Conservation (phyloP, 192 early-diverging fungal genomes). For the Coemansia sp. region DNA sequence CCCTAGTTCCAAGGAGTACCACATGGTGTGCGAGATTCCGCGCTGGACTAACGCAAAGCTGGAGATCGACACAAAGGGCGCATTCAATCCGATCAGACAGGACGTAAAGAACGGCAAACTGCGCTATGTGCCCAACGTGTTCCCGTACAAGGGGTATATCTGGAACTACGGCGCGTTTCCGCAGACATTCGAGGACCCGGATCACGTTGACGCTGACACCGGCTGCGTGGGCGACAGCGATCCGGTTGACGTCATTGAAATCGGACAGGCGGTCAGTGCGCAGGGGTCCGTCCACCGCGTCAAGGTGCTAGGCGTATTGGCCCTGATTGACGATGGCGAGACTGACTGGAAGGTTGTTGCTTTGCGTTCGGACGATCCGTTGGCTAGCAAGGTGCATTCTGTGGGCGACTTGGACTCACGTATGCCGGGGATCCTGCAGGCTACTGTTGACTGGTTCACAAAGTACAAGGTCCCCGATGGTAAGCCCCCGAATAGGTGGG, state of each 20-base stretch:
- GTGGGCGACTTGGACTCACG: constrained; percentile 96
- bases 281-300: constrained; percentile 97
- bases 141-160: constrained; percentile 99
- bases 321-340: constrained; percentile 96
- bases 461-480: constrained; percentile 99
- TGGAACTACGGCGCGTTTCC: constrained; percentile 99
- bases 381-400: constrained; percentile 92
- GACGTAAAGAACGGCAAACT: constrained; percentile 98
- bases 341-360: constrained; percentile 99
- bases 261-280: constrained; percentile 88
- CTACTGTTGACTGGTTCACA: constrained; percentile 99
- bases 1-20: constrained; percentile 73
- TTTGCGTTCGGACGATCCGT: constrained; percentile 95
- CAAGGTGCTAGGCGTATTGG: constrained; percentile 96
- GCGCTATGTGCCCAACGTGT: constrained; percentile 94
- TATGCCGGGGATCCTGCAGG: constrained; percentile 90
- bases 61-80: constrained; percentile 90
- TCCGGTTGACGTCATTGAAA: constrained; percentile 96
- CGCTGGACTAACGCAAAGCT: constrained; percentile 98
- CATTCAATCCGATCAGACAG: constrained; percentile 97
- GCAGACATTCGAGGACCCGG: constrained; percentile 99
- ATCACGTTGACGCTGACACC: constrained; percentile 80
- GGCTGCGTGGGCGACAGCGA: constrained; percentile 95
- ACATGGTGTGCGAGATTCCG: constrained; percentile 98
- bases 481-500: constrained; percentile 98